These are phyloP conservation scores for Citrullus mucosospermus DNA, from an alignment of 306 rosid species.

Conservation along the genomic window DNA sequence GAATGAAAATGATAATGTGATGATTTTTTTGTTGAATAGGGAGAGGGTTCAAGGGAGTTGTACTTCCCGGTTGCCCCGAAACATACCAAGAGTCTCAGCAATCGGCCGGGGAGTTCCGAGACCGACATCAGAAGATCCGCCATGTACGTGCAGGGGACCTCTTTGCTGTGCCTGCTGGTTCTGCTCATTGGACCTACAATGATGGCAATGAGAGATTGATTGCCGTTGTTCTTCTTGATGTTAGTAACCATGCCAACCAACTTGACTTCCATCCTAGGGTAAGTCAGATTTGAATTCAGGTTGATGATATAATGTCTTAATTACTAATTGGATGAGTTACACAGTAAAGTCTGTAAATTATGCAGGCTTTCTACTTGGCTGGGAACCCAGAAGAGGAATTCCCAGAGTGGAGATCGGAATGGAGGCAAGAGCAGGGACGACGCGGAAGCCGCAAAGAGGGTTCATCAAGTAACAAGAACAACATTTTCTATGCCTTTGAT, in stretches of 20 bases:
- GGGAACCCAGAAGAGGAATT: constrained; percentile 42
- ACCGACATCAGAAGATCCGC: constrained; percentile 27
- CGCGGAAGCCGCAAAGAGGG: not conserved
- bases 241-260: constrained; percentile 29
- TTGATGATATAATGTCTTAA: too few relatives aligned
- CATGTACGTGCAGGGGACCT: constrained; percentile 22
- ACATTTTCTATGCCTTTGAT: constrained; percentile 32
- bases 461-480: constrained; percentile 26
- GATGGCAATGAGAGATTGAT: constrained; percentile 19
- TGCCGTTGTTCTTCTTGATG: constrained; percentile 26
- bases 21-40: not conserved
- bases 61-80: constrained; percentile 32
- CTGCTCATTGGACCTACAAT: constrained; percentile 26
- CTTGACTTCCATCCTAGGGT: constrained; percentile 54
- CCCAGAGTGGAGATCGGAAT: not conserved
- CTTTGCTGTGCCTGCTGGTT: constrained; percentile 27
- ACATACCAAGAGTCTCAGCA: constrained; percentile 24
- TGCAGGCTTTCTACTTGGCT: constrained; percentile 47
- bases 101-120: not conserved
- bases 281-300: not conserved
- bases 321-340: too few relatives aligned
- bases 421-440: not conserved
- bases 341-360: not conserved
- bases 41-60: constrained; percentile 16
- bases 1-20: too few relatives aligned